Base-by-base conservation (phyloP, 208 protist species). In the Vickermania spadyakhi region DNA sequence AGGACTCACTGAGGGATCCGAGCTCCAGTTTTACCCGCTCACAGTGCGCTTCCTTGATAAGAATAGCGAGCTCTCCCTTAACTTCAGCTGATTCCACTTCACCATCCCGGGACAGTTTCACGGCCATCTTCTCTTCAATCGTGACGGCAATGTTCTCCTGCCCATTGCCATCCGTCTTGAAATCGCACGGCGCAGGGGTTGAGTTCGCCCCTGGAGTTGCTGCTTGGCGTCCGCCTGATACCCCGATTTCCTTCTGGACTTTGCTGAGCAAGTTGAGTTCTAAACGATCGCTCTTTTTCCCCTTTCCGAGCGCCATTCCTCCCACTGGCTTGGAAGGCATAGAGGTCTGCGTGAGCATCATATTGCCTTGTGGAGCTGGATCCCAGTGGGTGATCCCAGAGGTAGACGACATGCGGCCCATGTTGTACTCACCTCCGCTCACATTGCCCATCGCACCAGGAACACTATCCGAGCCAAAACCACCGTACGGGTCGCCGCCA, bases 211-310 rank as follows among this genome's bases (percentile, higher is more conserved):
- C 5, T 22, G 50, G 50, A 5, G 41, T 75, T 56, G 36, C 52
- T 58, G 42, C 56, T 29, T 14, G 55, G 18, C 41, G 58, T 4
- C 5, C 3, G 27, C 60, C 0, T 28, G 23, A 0, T 2, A 53
- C 59, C 28, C 82, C 88, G 52, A 87, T 77, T 59, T 94, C 88
- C 28, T 74, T 68, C 64, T 89, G 77, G 26, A 94, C 82, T 52
- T 89, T 88, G 56, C 72, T 74, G 14, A 72, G 77, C 18, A 45
- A 18, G 36, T 45, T 45, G 36, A 45, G 36, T 18, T 45, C 36
- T 18, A 45, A 45, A 52, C 88, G 66, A 62, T 94, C 88, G 1
- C 73, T 70, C 68, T 91, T 90, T 53, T 72, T 74, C 18, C 77
- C 76, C 49, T 71, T 70, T 25, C 82, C 75, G 55, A 94, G 77